Evolutionary conservation across 2,329 filamentous ascomycete species (phyloP).

Genomic region (Parastagonospora avenae): DNA sequence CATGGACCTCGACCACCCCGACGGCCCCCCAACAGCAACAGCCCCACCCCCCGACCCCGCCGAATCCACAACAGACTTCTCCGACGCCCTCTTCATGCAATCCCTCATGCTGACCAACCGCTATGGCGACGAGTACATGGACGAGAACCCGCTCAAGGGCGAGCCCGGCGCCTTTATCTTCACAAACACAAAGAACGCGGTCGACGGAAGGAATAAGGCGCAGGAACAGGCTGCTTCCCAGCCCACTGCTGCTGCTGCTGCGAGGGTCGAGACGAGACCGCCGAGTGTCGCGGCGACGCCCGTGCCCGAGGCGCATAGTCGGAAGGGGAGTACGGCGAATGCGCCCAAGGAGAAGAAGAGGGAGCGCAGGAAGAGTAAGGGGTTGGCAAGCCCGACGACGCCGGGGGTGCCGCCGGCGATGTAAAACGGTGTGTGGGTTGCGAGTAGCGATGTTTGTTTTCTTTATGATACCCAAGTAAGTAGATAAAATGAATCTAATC

Average conservation of each 20-base stretch:
- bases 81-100: slow-evolving; percentile 46
- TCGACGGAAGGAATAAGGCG: slow-evolving; percentile 49
- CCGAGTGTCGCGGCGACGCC: slow-evolving; percentile 37
- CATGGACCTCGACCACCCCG: slow-evolving; percentile 34
- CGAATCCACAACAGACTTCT: slow-evolving; percentile 30
- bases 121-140: slow-evolving; percentile 66
- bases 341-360: slow-evolving; percentile 36
- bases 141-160: slow-evolving; percentile 66
- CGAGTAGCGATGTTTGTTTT: neutral
- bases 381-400: slow-evolving; percentile 40
- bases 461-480: slow-evolving; percentile 2
- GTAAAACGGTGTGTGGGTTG: neutral
- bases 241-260: slow-evolving; percentile 12
- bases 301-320: slow-evolving; percentile 21
- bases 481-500: too few relatives aligned
- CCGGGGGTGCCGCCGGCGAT: slow-evolving; percentile 18
- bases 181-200: slow-evolving; percentile 50
- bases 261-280: slow-evolving; percentile 25
- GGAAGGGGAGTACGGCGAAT: slow-evolving; percentile 33
- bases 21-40: slow-evolving; percentile 17
- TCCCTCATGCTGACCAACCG: slow-evolving; percentile 58
- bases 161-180: slow-evolving; percentile 68
- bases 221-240: slow-evolving; percentile 33
- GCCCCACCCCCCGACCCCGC: slow-evolving; percentile 14
- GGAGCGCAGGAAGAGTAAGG: slow-evolving; percentile 48